phyloP scores from a whole-genome alignment of 2,329 filamentous ascomycete genomes.

The Penicillium sp. region DNA sequence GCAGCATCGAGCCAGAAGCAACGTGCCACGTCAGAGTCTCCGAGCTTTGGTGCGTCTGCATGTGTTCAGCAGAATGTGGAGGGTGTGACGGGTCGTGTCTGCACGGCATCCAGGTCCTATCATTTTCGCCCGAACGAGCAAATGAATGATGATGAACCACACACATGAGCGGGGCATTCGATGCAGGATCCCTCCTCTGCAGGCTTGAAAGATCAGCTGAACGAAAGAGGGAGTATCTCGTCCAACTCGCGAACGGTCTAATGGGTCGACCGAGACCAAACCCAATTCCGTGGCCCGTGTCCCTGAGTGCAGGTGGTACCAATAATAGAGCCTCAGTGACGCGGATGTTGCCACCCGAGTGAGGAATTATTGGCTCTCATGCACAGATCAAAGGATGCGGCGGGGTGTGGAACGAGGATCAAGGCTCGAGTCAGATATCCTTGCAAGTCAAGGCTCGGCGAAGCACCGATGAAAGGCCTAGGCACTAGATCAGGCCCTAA shows the following conservation, averaged over 20 bases:
- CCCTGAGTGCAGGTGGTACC: conserved; percentile 23
- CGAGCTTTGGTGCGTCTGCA: conserved; percentile 39
- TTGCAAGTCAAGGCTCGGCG: conserved; percentile 15
- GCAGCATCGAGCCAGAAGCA: conserved; percentile 31
- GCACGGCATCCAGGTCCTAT: conserved; percentile 32
- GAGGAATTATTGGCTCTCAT: conserved; percentile 26
- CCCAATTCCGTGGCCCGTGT: conserved; percentile 23
- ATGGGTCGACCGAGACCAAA: conserved; percentile 15
- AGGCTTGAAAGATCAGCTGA: conserved; percentile 42
- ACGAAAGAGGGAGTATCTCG: conserved; percentile 28
- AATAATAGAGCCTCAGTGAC: conserved; percentile 32
- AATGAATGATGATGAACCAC: conserved; percentile 30
- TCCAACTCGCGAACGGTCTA: conserved; percentile 14
- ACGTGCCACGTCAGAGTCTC: conserved; percentile 41
- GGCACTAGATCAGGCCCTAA: conserved; percentile 22
- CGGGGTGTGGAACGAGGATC: conserved; percentile 19
- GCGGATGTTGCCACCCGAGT: conserved; percentile 30
- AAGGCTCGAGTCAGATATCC: conserved; percentile 18
- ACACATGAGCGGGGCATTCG: conserved; percentile 33
- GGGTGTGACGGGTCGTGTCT: conserved; percentile 34
- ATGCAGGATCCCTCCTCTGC: conserved; percentile 40
- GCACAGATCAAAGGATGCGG: conserved; percentile 29
- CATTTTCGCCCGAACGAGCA: conserved; percentile 25
- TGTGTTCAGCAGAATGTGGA: conserved; percentile 33
- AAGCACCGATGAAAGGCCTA: conserved; percentile 7